Conservation (phyloP, 139 green algal genomes). For the Coelastrella sp. region DNA sequence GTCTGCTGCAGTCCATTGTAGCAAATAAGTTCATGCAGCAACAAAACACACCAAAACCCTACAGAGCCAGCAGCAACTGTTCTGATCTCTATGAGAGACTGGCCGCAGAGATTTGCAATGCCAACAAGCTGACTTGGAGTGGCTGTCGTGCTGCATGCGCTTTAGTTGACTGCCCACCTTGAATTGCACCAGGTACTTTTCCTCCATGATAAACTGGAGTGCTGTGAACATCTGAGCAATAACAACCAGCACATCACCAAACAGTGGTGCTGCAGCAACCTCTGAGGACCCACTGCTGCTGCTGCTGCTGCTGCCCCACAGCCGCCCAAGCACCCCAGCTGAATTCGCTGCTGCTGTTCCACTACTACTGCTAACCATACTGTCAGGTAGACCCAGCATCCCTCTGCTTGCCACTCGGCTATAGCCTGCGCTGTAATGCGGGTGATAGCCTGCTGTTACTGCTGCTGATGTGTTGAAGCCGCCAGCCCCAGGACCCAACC, state of each 20-base stretch:
- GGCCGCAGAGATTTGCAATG: too few species aligned
- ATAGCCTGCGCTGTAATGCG: background rate
- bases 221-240: slow-evolving; percentile 75
- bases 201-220: slow-evolving; percentile 92
- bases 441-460: background rate
- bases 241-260: slow-evolving; percentile 86
- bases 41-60: too few species aligned
- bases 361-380: background rate
- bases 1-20: background rate
- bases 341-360: background rate
- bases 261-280: slow-evolving; percentile 64
- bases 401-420: slow-evolving; percentile 31
- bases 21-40: background rate
- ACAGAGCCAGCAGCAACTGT: too few species aligned
- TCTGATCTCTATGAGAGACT: too few species aligned
- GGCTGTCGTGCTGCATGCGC: background rate
- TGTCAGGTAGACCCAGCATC: background rate
- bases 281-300: background rate
- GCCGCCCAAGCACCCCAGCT: background rate
- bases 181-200: slow-evolving; percentile 86
- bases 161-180: slow-evolving; percentile 9
- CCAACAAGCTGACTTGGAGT: background rate
- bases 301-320: background rate
- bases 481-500: too few species aligned
- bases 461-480: too few species aligned